Percentiles rank a stretch among this genome's conserved stretches.
phyloP scores from a whole-genome alignment of 768 basidiomycete species.

The Suillus ampliporus region DNA sequence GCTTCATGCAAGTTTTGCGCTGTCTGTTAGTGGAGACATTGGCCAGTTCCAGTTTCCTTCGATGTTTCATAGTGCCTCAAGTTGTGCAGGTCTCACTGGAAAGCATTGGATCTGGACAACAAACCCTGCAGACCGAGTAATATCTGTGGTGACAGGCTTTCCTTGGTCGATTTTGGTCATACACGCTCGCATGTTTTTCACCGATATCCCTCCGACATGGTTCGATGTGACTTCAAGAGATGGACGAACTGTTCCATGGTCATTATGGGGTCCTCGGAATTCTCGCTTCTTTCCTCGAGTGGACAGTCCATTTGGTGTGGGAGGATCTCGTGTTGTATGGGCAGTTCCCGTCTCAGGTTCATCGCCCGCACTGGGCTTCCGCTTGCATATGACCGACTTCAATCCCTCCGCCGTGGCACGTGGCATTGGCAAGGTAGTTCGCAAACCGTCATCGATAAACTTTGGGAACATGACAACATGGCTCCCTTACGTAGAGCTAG shows the following conservation, averaged over 20 bases:
- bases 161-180: background rate
- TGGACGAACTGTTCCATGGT: background rate
- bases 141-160: background rate
- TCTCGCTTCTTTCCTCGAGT: background rate
- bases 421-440: no score
- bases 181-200: background rate
- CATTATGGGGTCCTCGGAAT: background rate
- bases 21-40: background rate
- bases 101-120: background rate
- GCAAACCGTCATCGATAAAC: no score
- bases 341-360: background rate
- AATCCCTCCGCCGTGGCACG: no score
- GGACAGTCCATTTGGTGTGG: background rate
- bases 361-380: no score
- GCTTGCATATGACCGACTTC: background rate
- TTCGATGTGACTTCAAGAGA: background rate
- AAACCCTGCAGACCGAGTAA: background rate
- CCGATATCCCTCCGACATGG: background rate
- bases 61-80: background rate
- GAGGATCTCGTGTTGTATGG: background rate
- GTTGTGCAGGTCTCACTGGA: background rate
- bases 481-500: no score
- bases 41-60: background rate
- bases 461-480: no score
- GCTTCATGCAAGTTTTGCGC: background rate